Evolutionary conservation across 1,139 yeast species (phyloP), one percentile per base, ranked within the genome.

Genomic region (Nakaseomyces glabratus): DNA sequence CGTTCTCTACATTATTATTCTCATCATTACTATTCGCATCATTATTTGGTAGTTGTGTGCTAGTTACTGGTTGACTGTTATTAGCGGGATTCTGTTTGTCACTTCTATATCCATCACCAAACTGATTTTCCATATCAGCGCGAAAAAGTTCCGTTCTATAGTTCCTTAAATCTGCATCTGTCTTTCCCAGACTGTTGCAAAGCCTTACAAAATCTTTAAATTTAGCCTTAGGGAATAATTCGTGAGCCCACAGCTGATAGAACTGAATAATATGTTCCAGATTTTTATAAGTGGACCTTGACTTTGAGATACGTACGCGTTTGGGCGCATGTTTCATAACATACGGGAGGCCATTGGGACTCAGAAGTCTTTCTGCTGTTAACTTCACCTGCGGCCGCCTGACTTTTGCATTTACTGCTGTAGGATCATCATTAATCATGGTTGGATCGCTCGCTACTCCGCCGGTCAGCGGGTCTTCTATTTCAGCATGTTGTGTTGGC

Each of bases 231-330:
- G 95, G 93, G 47, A 71, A 84, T 35, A 84, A 52, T 4, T 76
- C 71, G 55, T 84, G 94, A 18, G 88, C 86, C 95, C 95, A 84
- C 20, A 84, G 56, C 57, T 82, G 93, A 57, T 82, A 84, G 48
- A 73, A 74, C 41, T 71, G 75, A 18, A 82, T 59, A 2, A 84
- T 62, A 29, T 62, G 59, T 6, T 62, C 53, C 35, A 73, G 49
- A 44, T 73, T 75, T 13, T 65, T 63, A 37, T 62, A 53, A 10
- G 59, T 50, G 19, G 46, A 44, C 29, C 68, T 52, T 38, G 66
- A 69, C 6, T 63, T 60, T 26, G 60, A 62, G 39, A 70, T 74
- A 36, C 55, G 54, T 19, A 72, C 53, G 33, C 65, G 59, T 13
- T 52, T 55, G 34, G 64, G 60, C 5, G 54, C 61, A 45, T 69